Evolutionary conservation across 2,329 filamentous ascomycete species (phyloP).

Genomic region (Ascochyta lentis): DNA sequence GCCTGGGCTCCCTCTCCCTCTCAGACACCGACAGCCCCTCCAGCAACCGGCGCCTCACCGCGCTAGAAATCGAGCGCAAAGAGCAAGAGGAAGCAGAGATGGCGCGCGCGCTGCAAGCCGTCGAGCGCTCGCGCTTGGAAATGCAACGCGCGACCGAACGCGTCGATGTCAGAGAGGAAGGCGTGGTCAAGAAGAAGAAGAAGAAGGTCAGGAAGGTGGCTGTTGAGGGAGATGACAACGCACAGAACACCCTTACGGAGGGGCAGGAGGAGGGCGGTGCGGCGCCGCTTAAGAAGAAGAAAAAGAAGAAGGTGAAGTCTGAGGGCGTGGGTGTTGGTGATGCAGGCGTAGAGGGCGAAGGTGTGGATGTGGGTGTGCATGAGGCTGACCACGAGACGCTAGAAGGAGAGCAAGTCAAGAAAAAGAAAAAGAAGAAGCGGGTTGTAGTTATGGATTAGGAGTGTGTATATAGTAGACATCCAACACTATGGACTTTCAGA

Average conservation of each 20-base stretch:
- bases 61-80: constrained; percentile 68
- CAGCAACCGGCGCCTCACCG: constrained; percentile 33
- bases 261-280: constrained; percentile 21
- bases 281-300: constrained; percentile 45
- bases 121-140: constrained; percentile 83
- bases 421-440: constrained; percentile 52
- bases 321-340: constrained; percentile 13
- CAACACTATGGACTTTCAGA: no score
- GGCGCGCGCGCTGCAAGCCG: constrained; percentile 84
- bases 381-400: constrained; percentile 17
- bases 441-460: constrained; percentile 43
- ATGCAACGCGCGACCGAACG: constrained; percentile 85
- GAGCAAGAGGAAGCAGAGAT: constrained; percentile 86
- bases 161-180: constrained; percentile 72
- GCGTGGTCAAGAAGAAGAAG: constrained; percentile 68
- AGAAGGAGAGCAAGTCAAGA: constrained; percentile 49
- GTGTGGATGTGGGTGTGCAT: no score
- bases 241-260: constrained; percentile 49
- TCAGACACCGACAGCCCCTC: constrained; percentile 56
- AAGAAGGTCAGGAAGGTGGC: constrained; percentile 53
- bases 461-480: background rate
- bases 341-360: background rate
- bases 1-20: constrained; percentile 75
- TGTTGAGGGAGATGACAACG: constrained; percentile 63
- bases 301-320: constrained; percentile 52